Evolutionary conservation across 1,284 basidiomycete species (phyloP).

Genomic region (Blastosporella zonata): DNA sequence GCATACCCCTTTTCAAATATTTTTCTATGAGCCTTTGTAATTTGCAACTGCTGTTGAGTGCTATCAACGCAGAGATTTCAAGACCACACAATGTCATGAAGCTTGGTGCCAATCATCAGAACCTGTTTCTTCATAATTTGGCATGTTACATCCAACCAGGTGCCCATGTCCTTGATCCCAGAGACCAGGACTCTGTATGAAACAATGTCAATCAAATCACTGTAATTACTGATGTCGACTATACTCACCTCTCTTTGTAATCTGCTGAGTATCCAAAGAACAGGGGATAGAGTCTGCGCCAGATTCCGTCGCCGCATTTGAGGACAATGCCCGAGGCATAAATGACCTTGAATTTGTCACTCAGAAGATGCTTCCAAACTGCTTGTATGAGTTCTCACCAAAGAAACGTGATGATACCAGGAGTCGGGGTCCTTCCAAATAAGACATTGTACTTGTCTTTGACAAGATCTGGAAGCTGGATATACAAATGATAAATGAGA

Average conservation of each 20-base stretch:
- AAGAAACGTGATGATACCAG: neutral
- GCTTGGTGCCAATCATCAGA: neutral
- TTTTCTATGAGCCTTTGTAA: neutral
- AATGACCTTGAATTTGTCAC: constrained; percentile 2
- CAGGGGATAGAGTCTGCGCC: neutral
- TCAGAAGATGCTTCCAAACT: neutral
- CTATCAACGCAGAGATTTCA: neutral
- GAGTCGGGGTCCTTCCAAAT: neutral
- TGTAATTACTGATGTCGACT: too few relatives aligned
- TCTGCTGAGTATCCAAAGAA: neutral
- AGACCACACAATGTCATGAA: neutral
- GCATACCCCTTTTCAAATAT: constrained; percentile 24
- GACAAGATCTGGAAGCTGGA: constrained; percentile 5
- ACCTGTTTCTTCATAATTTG: neutral
- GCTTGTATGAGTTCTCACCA: constrained; percentile 4
- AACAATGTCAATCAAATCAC: too few relatives aligned
- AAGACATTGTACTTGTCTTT: neutral
- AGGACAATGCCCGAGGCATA: neutral
- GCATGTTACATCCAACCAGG: neutral
- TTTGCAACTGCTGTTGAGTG: neutral
- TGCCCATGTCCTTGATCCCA: neutral
- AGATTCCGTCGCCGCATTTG: neutral
- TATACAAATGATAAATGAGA: neutral
- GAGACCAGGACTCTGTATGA: neutral
- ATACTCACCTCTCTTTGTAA: neutral